Evolutionary conservation across 768 basidiomycete genomes (phyloP).

Genomic region (Filobasidium wieringae): DNA sequence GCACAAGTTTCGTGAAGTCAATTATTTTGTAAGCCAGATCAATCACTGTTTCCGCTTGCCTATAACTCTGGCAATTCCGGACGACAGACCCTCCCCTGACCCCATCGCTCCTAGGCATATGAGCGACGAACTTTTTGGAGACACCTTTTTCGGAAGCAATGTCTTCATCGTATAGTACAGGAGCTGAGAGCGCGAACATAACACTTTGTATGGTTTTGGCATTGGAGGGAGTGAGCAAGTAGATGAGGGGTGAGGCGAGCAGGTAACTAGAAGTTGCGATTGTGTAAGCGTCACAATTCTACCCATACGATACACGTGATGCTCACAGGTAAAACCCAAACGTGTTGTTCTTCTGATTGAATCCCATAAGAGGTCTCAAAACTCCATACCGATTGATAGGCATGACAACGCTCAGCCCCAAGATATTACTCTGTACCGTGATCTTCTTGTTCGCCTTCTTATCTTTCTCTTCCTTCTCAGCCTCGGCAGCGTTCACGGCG

Average conservation of each 20-base stretch:
- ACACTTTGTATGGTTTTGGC: slow-evolving; percentile 56
- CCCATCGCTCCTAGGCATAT: slow-evolving; percentile 1
- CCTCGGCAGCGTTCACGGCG: slow-evolving; percentile 5
- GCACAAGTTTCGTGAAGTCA: background rate
- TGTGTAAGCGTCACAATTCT: slow-evolving; percentile 22
- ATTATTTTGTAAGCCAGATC: background rate
- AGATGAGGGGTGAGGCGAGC: slow-evolving; percentile 53
- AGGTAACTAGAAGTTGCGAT: slow-evolving; percentile 43
- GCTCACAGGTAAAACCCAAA: slow-evolving; percentile 59
- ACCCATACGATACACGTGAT: slow-evolving; percentile 41
- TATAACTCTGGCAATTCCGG: slow-evolving; percentile 3
- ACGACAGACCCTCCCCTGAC: slow-evolving; percentile 7
- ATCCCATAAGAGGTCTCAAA: slow-evolving; percentile 17
- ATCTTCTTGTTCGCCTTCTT: slow-evolving; percentile 18
- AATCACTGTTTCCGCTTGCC: background rate
- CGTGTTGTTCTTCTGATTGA: slow-evolving; percentile 46
- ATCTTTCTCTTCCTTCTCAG: slow-evolving; percentile 37
- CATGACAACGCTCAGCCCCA: slow-evolving; percentile 31
- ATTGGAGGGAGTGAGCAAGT: slow-evolving; percentile 60
- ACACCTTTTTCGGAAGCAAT: background rate
- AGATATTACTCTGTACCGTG: slow-evolving; percentile 31
- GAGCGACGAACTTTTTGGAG: background rate
- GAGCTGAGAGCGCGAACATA: slow-evolving; percentile 57
- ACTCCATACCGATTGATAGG: slow-evolving; percentile 31
- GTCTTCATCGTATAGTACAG: slow-evolving; percentile 23